These are phyloP conservation scores for Paramarasmius palmivorus DNA, from an alignment of 1,284 basidiomycete genomes.

Conservation along the genomic window DNA sequence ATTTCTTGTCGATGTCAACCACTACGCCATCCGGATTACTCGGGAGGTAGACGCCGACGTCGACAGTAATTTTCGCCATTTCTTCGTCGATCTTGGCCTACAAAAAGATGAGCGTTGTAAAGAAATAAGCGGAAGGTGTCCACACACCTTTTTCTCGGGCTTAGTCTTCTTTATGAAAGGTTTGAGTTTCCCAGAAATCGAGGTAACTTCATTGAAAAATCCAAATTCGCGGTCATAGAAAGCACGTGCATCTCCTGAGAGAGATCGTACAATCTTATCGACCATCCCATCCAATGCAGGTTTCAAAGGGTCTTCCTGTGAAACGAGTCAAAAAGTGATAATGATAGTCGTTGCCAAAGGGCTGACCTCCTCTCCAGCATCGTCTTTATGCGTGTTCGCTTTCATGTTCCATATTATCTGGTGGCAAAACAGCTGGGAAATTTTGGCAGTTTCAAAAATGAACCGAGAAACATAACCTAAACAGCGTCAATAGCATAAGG, in stretches of 20 bases:
- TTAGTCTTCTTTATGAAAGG: conserved; percentile 96
- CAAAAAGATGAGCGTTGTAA: conserved; percentile 9
- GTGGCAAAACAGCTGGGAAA: conserved; percentile 98
- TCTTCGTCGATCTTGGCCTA: conserved; percentile 99
- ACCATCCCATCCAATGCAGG: conserved; percentile 90
- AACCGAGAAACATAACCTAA: conserved; percentile 93
- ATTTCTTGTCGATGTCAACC: conserved; percentile 95
- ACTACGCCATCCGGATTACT: conserved; percentile 97
- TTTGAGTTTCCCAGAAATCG: conserved; percentile 97
- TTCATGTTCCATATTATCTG: conserved; percentile 99
- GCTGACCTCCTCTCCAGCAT: conserved; percentile 78
- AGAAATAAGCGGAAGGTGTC: not conserved
- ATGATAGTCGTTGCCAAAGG: not conserved
- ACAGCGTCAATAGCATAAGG: not conserved
- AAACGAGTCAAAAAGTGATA: conserved; percentile 2
- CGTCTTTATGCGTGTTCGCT: conserved; percentile 95
- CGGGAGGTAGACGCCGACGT: conserved; percentile 94
- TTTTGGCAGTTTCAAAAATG: conserved; percentile 96
- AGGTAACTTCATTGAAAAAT: conserved; percentile 97
- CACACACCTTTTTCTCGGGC: conserved; percentile 88
- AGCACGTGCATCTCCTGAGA: conserved; percentile 88
- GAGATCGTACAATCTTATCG: conserved; percentile 76
- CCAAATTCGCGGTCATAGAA: conserved; percentile 96
- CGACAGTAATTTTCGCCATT: conserved; percentile 94
- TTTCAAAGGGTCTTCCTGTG: conserved; percentile 92